A percentile compares a stretch with the other conserved stretches of the same genome.
Conservation (phyloP, 179 eudicot genomes). For the Silene coronaria region DNA sequence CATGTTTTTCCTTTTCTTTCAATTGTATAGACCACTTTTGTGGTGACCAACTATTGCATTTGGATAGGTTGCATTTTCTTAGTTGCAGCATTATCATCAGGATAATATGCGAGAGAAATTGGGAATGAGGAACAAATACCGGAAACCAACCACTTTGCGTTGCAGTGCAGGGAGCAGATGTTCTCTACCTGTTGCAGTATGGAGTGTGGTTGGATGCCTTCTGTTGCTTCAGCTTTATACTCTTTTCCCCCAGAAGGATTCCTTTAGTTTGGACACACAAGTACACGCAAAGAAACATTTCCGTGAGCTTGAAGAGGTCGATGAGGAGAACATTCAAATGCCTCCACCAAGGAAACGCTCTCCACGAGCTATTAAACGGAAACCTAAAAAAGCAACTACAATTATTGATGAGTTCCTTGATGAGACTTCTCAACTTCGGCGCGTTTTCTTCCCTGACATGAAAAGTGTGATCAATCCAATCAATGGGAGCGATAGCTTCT, state of each 20-base stretch:
- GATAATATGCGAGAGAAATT: slow-evolving; percentile 50
- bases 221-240: slow-evolving; percentile 58
- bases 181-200: slow-evolving; percentile 41
- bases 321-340: slow-evolving; percentile 70
- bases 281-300: slow-evolving; percentile 27
- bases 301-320: slow-evolving; percentile 63
- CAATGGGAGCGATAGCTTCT: slow-evolving; percentile 57
- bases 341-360: slow-evolving; percentile 92
- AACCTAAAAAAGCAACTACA: slow-evolving; percentile 55
- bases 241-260: slow-evolving; percentile 38
- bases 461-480: slow-evolving; percentile 64
- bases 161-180: slow-evolving; percentile 85
- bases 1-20: slow-evolving; percentile 6
- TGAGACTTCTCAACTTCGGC: slow-evolving; percentile 73
- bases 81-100: slow-evolving; percentile 52
- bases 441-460: slow-evolving; percentile 66
- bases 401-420: slow-evolving; percentile 90
- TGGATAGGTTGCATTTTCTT: slow-evolving; percentile 64
- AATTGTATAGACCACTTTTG: slow-evolving; percentile 25
- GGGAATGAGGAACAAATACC: slow-evolving; percentile 83
- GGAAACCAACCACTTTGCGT: slow-evolving; percentile 77
- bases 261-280: slow-evolving; percentile 27
- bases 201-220: slow-evolving; percentile 58
- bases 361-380: slow-evolving; percentile 84
- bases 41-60: slow-evolving; percentile 43